Evolutionary conservation across 495 filamentous ascomycete species (phyloP), one percentile per base, ranked within the genome.

Genomic region (Hyphodiscus hymeniophilus): DNA sequence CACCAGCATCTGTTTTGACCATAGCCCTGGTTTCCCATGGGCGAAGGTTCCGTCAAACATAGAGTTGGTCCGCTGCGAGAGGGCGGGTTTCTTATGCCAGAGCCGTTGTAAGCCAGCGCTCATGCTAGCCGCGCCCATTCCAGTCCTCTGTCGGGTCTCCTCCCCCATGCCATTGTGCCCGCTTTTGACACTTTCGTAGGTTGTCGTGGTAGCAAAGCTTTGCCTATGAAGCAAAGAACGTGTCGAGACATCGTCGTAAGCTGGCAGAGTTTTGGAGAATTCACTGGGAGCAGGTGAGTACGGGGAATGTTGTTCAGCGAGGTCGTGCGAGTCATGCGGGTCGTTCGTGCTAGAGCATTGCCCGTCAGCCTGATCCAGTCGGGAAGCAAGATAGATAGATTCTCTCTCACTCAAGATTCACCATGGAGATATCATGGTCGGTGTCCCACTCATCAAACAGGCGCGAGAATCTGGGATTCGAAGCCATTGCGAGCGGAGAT

Each of bases 1-100:
- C 42, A 45, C 48, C 22, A 51, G 39, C 40, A 51, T 51, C 23
- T 51, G 48, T 31, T 45, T 51, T 11, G 20, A 45, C 48, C 48
- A 51, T 42, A 32, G 40, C 3, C 42, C 48, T 15, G 33, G 34
- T 40, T 16, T 41, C n/a, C 34, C 48, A 21, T 33, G 33, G 22
- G 48, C 48, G 22, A 45, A 45, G 13, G 31, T 36, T 7, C 41
- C 42, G 40, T 39, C 42, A 23, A 51, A 45, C 1, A 33, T 41
- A 3, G 22, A 39, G 1, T 10, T 7, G 17, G 22, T 39, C 16
- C 48, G 18, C 13, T 40, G 41, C 3, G 18, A 36, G 3, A 31
- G 7, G 6, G 39, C 12, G 1, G 20, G 20, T 32, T 40, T 45
- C 40, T 44, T 51, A 7, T 31, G 32, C 38, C 33, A 28, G 13